Conservation (phyloP, 305 asterid genomes). For the Fraxinus velutina region DNA sequence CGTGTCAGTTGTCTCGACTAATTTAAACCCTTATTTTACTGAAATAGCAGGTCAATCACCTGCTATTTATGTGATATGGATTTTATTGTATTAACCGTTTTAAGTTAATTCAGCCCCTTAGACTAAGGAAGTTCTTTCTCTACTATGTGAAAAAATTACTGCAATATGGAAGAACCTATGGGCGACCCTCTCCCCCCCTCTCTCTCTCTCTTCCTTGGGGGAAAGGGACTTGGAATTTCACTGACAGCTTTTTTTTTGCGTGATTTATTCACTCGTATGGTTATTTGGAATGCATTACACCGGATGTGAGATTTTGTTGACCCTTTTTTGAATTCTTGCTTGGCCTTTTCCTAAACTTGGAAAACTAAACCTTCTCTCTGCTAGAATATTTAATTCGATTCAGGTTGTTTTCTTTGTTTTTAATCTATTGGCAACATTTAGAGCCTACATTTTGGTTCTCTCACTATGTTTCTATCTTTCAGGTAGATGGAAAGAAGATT, state of each 20-base stretch:
- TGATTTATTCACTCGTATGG: constrained; percentile 9
- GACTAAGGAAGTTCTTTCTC: not conserved
- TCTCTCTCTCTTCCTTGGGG: not conserved
- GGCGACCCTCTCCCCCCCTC: not conserved
- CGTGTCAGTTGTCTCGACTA: not conserved
- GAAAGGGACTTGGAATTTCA: constrained; percentile 5
- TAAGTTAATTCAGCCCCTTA: not conserved
- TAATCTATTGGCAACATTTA: not conserved
- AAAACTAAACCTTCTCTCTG: not conserved
- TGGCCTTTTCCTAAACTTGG: not conserved
- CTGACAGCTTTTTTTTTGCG: not conserved
- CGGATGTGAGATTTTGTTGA: constrained; percentile 7
- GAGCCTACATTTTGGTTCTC: not conserved
- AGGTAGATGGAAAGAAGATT: constrained; percentile 83
- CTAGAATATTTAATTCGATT: not conserved
- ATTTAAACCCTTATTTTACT: not conserved
- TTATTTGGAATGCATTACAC: constrained; percentile 1
- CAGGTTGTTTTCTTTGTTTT: not conserved
- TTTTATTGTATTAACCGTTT: not conserved
- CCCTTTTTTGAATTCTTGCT: not conserved
- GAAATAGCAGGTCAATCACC: not conserved
- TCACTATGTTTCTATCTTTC: constrained; percentile 26
- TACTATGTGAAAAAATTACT: not conserved
- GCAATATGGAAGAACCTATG: not conserved
- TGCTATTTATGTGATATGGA: not conserved